Base-by-base conservation (phyloP, 768 basidiomycete genomes). In the Termitomyces sp. region DNA sequence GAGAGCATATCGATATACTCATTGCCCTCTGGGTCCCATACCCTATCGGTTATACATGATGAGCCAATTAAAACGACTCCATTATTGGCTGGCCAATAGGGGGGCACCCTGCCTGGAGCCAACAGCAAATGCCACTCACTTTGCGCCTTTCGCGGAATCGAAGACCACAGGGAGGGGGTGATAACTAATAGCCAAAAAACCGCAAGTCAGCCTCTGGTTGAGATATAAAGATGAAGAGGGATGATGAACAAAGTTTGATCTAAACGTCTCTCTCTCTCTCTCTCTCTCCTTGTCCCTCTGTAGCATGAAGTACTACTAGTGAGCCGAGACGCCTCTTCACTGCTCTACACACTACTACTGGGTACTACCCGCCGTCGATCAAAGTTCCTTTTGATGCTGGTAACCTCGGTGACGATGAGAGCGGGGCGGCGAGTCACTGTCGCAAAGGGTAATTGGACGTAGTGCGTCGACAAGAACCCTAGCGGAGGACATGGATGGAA, bases 1-100 rank as follows among this genome's bases (percentile, higher is more conserved):
- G 92, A 91, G 19, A 99, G 79, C 91, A 98, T 97, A 67, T 99
- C 97, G 60, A 98, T 94, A 73, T 97, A 99, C 67, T 94, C 89
- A 51, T 83, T 87, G 60, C 94, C 95, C 79, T 96, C 94, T 3
- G 89, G 90, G 68, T 97, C 95, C 90, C 91, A 96, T 69, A 94
- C 92, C 65, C 79, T 81, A 63, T n/a, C 45, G 48, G 55, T 58
- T 43, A 52, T n/a, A 25, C 14, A 35, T 57, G 35, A 57, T 19
- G 25, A 46, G 46, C 64, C 52, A 59, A 67, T 59, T 60, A 62
- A 58, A 43, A 49, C 10, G n/a, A 17, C 30, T 30, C 34, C 55
- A 54, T 50, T 53, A 50, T 40, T 42, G 30, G 40, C 28, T 57
- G 43, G 68, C 61, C 57, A 68, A 63, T 58, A 54, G 72, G 52